Evolutionary conservation across 441 rosid genomes (phyloP), one percentile per base, ranked within the genome.

Genomic region (Corymbia citriodora): DNA sequence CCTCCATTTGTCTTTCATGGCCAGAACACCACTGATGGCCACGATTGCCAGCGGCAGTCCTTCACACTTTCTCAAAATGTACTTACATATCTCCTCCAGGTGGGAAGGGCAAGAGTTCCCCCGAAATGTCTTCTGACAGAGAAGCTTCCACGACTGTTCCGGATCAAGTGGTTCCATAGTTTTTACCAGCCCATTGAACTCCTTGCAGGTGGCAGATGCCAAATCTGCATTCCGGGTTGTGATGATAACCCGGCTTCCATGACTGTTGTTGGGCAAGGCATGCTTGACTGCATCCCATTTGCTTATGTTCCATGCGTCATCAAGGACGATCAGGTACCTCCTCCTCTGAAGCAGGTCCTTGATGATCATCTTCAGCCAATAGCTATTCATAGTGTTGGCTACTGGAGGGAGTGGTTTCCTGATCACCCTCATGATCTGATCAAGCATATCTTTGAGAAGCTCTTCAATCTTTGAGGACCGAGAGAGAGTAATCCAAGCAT

Each of bases 1-100:
- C 10, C 57, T 55, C 0, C 0, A 23, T 55, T 55, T 55, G 9
- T 55, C 57, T 55, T 55, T 55, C 0, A 2, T 0, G 0, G 0
- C 0, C 57, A 55, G 0, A 55, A 55, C 23, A 7, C 57, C 57
- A 18, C 57, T 55, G 57, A 55, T 55, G 57, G 23, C 57, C 57
- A 55, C 57, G 0, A 55, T 55, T 55, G 57, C 23, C 0, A 55
- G 57, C 4, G 57, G 57, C 3, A 55, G 57, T 55, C 57, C 57
- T 0, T 18, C 57, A 18, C 57, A 55, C 57, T 55, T 55, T 55
- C 2, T 7, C 57, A 55, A 55, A 55, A 55, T 7, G 57, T 18
- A 18, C 57, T 55, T 4, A 18, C 57, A 55, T 1, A 0, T 55
- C 57, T 55, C 57, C 57, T 55, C 57, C 10, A 55, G 63, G 63